Conservation (phyloP, 768 basidiomycete species). For the Suillus hirtellus region DNA sequence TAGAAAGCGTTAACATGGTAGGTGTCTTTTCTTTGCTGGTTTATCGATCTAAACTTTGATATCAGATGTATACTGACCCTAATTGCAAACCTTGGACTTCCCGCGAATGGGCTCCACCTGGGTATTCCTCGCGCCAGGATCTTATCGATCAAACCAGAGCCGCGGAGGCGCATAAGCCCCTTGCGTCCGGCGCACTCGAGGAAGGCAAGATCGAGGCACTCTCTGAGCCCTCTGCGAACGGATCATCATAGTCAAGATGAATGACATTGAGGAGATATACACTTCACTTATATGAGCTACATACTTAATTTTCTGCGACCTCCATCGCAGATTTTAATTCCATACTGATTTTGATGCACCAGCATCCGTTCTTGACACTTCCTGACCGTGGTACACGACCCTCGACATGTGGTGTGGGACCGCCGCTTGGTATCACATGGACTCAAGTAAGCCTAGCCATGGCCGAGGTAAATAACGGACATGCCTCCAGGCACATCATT, state of each 20-base stretch:
- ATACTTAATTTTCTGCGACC: background rate
- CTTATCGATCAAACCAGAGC: conserved; percentile 44
- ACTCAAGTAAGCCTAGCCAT: background rate
- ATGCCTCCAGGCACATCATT: background rate
- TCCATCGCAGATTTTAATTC: background rate
- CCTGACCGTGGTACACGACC: background rate
- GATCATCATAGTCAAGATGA: background rate
- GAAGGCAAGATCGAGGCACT: conserved; percentile 28
- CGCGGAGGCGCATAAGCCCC: conserved; percentile 39
- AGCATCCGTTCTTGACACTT: background rate
- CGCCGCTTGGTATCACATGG: background rate
- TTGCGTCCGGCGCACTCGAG: conserved; percentile 23
- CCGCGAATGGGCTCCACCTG: conserved; percentile 57
- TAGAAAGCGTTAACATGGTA: conserved; percentile 64
- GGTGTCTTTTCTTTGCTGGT: conserved; percentile 20
- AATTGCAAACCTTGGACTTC: conserved; percentile 69
- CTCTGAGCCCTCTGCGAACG: background rate
- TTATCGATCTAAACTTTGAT: background rate
- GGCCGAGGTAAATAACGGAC: no score
- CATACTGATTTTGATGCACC: background rate
- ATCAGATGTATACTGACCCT: conserved; percentile 65
- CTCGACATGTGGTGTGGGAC: background rate
- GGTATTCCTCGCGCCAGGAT: conserved; percentile 49
- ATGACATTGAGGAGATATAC: background rate
- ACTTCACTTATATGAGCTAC: background rate